phyloP scores from a whole-genome alignment of 495 filamentous ascomycete species.

The Podospora conica region DNA sequence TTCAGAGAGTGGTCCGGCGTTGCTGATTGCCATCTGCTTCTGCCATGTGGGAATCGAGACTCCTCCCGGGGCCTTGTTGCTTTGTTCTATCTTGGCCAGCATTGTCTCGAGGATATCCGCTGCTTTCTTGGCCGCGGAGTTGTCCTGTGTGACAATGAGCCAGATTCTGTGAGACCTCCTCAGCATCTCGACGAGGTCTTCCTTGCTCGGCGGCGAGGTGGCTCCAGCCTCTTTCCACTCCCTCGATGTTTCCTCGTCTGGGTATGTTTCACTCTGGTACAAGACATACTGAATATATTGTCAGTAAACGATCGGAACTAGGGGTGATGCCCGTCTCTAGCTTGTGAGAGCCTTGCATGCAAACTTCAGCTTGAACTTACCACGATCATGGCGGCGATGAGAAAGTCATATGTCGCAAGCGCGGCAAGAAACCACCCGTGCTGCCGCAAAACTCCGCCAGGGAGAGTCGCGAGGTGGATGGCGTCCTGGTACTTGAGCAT shows the following conservation, averaged over 20 bases:
- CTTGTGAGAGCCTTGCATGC: too few relatives aligned
- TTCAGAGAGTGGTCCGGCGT: not conserved
- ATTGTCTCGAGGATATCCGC: constrained; percentile 20
- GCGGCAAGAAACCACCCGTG: constrained; percentile 41
- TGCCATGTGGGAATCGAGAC: not conserved
- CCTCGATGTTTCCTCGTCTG: constrained; percentile 20
- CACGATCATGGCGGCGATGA: constrained; percentile 43
- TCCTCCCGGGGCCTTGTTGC: not conserved
- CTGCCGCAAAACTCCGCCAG: constrained; percentile 33
- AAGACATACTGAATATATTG: constrained; percentile 26
- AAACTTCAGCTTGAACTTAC: not conserved
- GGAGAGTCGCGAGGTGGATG: constrained; percentile 33
- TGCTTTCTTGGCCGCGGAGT: constrained; percentile 20
- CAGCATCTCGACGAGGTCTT: constrained; percentile 24
- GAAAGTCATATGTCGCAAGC: constrained; percentile 41
- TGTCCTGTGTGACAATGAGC: constrained; percentile 13
- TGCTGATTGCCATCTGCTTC: not conserved
- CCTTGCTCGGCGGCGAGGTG: constrained; percentile 20
- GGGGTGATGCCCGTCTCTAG: too few relatives aligned
- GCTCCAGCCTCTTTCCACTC: constrained; percentile 14
- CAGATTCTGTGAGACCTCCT: constrained; percentile 29
- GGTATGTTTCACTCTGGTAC: constrained; percentile 30
- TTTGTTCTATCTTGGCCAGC: constrained; percentile 14
- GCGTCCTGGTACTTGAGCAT: constrained; percentile 47
- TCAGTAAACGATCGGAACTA: not conserved